Conservation (phyloP, 179 eudicot genomes). For the Sideroxylon spinosum region DNA sequence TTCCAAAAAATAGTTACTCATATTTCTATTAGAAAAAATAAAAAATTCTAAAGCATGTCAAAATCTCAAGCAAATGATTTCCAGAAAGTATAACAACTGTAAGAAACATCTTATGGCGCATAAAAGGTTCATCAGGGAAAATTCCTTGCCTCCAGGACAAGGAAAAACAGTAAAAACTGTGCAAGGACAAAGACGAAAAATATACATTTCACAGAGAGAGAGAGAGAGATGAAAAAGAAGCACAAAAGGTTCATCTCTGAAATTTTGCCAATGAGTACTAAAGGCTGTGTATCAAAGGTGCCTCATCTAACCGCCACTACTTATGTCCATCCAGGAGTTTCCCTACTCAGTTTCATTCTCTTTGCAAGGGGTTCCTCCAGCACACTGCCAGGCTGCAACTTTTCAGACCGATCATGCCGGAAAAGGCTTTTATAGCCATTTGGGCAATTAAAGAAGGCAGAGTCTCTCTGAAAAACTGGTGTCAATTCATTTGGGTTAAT, state of each 20-base stretch:
- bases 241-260: slow-evolving; percentile 2
- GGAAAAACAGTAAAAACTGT: no score
- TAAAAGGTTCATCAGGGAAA: no score
- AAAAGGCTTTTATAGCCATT: slow-evolving; percentile 44
- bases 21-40: no score
- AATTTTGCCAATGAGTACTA: neutral
- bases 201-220: no score
- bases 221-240: neutral
- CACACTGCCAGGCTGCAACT: slow-evolving; percentile 22
- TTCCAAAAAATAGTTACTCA: no score
- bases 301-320: neutral
- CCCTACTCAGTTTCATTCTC: slow-evolving; percentile 36
- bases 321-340: slow-evolving; percentile 6
- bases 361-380: slow-evolving; percentile 31
- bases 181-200: no score
- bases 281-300: neutral
- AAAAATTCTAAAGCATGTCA: no score
- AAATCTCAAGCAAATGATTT: no score
- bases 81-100: no score
- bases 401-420: slow-evolving; percentile 30
- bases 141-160: no score
- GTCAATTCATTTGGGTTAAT: slow-evolving; percentile 13
- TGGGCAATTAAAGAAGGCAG: slow-evolving; percentile 39
- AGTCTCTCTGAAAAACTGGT: slow-evolving; percentile 26
- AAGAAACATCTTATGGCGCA: no score